Percentiles rank a stretch among this genome's conserved stretches.
Evolutionary conservation across 441 rosid species (phyloP).

Genomic region (Jatropha multifida): DNA sequence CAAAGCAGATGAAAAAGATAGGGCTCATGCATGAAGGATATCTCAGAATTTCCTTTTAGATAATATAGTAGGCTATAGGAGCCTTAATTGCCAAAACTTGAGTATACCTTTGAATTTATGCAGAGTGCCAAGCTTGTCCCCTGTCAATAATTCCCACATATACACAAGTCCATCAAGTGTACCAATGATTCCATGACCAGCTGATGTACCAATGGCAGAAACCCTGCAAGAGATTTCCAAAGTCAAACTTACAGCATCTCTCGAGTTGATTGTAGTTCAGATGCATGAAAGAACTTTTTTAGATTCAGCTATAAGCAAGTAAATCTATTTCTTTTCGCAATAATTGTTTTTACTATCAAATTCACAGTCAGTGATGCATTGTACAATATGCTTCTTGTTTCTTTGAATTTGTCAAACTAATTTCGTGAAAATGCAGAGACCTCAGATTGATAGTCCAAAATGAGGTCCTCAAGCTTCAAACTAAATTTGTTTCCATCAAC

Average conservation of each 20-base stretch:
- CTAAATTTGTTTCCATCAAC: background rate
- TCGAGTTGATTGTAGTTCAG: background rate
- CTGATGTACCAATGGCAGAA: slow-evolving; percentile 43
- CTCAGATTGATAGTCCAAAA: background rate
- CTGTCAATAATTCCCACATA: slow-evolving; percentile 69
- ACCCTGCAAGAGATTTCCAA: slow-evolving; percentile 47
- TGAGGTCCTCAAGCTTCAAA: background rate
- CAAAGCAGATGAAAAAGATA: background rate
- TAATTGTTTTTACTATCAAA: background rate
- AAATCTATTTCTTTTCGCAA: background rate
- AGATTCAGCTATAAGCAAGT: background rate
- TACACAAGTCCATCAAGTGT: slow-evolving; percentile 70
- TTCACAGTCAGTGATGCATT: background rate
- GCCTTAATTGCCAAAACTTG: background rate
- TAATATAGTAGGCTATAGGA: slow-evolving; percentile 2
- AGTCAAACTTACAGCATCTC: slow-evolving; percentile 14
- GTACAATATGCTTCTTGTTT: background rate
- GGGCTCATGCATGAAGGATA: background rate
- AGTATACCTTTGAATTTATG: slow-evolving; percentile 75
- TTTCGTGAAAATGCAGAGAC: background rate
- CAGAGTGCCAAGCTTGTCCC: slow-evolving; percentile 55
- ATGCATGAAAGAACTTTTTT: slow-evolving; percentile 16
- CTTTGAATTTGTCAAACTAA: background rate
- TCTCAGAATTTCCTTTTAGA: background rate
- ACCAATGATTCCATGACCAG: slow-evolving; percentile 73